phyloP scores from a whole-genome alignment of 2,329 filamentous ascomycete genomes.

The Lecanoromycetidae sp. region DNA sequence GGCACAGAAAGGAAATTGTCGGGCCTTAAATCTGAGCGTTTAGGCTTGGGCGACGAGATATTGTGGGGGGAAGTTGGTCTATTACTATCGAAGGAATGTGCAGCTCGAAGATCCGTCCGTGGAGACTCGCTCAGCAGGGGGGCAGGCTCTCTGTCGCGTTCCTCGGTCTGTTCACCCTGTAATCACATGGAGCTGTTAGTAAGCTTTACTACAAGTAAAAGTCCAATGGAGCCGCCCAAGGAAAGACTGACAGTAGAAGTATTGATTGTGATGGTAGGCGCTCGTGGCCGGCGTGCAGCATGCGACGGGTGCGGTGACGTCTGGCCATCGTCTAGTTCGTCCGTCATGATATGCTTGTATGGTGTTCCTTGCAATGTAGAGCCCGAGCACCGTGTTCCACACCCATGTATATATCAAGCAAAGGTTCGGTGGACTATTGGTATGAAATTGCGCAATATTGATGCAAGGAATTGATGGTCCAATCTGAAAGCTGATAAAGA shows the following conservation, averaged over 20 bases:
- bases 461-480: neutral
- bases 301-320: conserved; percentile 4
- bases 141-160: conserved; percentile 25
- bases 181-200: conserved; percentile 27
- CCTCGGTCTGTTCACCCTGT: conserved; percentile 29
- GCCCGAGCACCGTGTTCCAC: neutral
- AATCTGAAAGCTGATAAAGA: no score
- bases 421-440: neutral
- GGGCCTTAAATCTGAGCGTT: conserved; percentile 37
- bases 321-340: conserved; percentile 10
- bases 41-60: conserved; percentile 49
- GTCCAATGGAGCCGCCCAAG: conserved; percentile 23
- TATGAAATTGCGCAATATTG: neutral
- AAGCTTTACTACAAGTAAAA: conserved; percentile 25
- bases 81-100: conserved; percentile 47
- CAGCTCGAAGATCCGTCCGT: conserved; percentile 40
- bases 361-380: neutral
- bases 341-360: conserved; percentile 14
- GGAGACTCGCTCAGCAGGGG: conserved; percentile 26
- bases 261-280: conserved; percentile 46
- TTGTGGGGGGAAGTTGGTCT: conserved; percentile 57
- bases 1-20: conserved; percentile 53
- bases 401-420: conserved; percentile 3
- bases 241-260: conserved; percentile 40
- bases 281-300: conserved; percentile 27